Evolutionary conservation across 352 stramenopile species (phyloP).

Genomic region (Phytophthora citrophthora): DNA sequence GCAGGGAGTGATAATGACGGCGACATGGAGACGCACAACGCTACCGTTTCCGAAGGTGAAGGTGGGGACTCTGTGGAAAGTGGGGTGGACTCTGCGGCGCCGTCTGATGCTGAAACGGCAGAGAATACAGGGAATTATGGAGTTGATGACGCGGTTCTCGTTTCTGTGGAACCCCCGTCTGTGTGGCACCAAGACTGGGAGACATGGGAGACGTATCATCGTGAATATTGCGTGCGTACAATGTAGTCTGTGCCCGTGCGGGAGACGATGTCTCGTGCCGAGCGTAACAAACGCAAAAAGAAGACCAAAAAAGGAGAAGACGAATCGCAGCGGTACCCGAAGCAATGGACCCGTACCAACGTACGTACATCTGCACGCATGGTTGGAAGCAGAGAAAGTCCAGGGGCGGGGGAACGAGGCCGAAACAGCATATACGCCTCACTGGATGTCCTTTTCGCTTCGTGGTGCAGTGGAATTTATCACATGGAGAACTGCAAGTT

Average conservation of each 20-base stretch:
- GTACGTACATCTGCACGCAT: conserved; percentile 18
- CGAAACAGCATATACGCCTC: too few species aligned
- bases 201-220: background rate
- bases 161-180: too few species aligned
- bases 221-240: background rate
- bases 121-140: too few species aligned
- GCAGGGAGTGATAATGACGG: too few species aligned
- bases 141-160: too few species aligned
- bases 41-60: too few species aligned
- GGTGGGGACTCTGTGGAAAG: too few species aligned
- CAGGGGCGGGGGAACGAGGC: too few species aligned
- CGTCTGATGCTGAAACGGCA: too few species aligned
- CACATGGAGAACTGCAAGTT: background rate
- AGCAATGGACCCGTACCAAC: conserved; percentile 7
- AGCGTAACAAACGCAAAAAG: background rate
- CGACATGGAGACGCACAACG: too few species aligned
- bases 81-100: too few species aligned
- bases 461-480: conserved; percentile 1
- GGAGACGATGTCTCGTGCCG: conserved; percentile 9
- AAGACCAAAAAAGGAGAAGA: conserved; percentile 5
- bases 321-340: background rate
- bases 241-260: conserved; percentile 1
- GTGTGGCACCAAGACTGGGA: background rate
- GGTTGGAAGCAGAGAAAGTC: background rate
- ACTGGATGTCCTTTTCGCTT: too few species aligned